Percentiles rank a stretch among this genome's conserved stretches.
These are phyloP conservation scores for Delonix regia DNA, from an alignment of 306 rosid genomes.

Conservation along the genomic window DNA sequence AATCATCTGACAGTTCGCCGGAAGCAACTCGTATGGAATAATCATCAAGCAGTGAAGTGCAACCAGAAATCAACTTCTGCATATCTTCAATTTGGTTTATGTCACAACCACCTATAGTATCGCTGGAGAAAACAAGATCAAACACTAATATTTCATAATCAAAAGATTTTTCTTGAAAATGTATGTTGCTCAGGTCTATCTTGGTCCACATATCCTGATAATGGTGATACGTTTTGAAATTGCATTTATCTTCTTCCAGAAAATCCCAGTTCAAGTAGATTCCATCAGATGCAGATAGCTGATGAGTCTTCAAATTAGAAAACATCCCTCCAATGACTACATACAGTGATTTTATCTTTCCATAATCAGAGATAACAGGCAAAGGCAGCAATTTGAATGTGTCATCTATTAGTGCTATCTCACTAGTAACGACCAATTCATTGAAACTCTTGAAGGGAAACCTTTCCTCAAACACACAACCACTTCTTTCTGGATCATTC, in stretches of 20 bases:
- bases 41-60: constrained; percentile 36
- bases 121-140: constrained; percentile 56
- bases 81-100: constrained; percentile 47
- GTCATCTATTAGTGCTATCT: constrained; percentile 70
- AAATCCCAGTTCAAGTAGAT: constrained; percentile 96
- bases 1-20: constrained; percentile 37
- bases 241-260: constrained; percentile 65
- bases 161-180: constrained; percentile 44
- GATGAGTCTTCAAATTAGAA: constrained; percentile 46
- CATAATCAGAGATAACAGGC: constrained; percentile 63
- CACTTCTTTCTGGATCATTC: constrained; percentile 44
- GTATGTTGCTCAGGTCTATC: constrained; percentile 42
- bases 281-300: constrained; percentile 70
- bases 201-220: constrained; percentile 56
- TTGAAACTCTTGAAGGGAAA: constrained; percentile 59
- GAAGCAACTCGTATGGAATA: constrained; percentile 38
- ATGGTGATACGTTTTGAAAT: constrained; percentile 40
- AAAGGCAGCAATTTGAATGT: constrained; percentile 81
- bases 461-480: constrained; percentile 54
- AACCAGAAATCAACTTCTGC: constrained; percentile 47
- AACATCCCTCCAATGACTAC: constrained; percentile 52
- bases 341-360: constrained; percentile 40
- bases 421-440: constrained; percentile 68
- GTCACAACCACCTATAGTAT: constrained; percentile 41
- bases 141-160: constrained; percentile 41